Evolutionary conservation across 768 basidiomycete genomes (phyloP).

Genomic region (Collybiopsis luxurians): DNA sequence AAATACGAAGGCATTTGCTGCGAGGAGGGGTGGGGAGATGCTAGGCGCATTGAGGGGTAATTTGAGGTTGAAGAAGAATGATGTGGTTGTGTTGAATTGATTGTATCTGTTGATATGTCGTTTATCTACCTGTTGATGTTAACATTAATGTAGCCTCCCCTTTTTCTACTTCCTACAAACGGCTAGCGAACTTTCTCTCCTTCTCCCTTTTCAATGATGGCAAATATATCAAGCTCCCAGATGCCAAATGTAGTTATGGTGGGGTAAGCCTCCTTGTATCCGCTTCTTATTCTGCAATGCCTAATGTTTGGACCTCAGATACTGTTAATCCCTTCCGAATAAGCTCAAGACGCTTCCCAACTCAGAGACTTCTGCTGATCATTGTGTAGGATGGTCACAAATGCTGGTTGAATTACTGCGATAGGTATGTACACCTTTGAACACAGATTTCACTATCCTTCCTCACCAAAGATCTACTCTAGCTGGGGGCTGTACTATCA

Average conservation of each 20-base stretch:
- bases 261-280: conserved; percentile 46
- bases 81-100: no score
- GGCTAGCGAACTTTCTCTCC: conserved; percentile 58
- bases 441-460: no score
- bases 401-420: no score
- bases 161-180: conserved; percentile 66
- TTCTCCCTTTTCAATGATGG: conserved; percentile 51
- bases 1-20: conserved; percentile 69
- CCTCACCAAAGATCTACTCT: not conserved
- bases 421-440: no score
- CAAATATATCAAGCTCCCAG: conserved; percentile 63
- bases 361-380: not conserved
- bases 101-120: conserved; percentile 43
- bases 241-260: conserved; percentile 72
- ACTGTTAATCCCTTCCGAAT: conserved; percentile 71
- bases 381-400: conserved; percentile 56
- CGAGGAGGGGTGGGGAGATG: conserved; percentile 42
- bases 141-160: not conserved
- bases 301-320: conserved; percentile 39
- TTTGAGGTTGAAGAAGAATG: no score
- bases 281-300: no score
- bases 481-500: no score
- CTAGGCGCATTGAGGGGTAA: conserved; percentile 11
- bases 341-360: conserved; percentile 14
- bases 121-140: not conserved